A percentile compares a stretch with the other conserved stretches of the same genome.
Conservation (phyloP, 192 early-diverging fungal species). For the Backusella tuberculispora region DNA sequence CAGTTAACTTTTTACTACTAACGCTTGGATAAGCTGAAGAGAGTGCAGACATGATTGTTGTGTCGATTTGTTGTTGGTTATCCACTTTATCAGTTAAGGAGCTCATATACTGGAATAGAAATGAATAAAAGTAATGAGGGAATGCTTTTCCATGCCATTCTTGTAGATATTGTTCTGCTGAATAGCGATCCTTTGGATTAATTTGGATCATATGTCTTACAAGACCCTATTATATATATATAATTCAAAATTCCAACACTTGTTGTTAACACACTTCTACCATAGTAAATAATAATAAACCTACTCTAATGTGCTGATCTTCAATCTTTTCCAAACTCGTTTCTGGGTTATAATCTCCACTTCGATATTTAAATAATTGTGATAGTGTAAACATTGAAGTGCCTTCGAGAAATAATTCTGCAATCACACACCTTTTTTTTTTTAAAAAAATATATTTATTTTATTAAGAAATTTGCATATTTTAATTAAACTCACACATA, state of each 20-base stretch:
- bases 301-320: constrained; percentile 74
- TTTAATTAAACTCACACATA: not conserved
- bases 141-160: constrained; percentile 82
- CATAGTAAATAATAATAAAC: not conserved
- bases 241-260: not conserved
- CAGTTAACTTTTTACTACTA: constrained; percentile 32
- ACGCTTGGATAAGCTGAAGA: constrained; percentile 26
- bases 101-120: constrained; percentile 73
- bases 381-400: constrained; percentile 90
- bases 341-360: constrained; percentile 73
- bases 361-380: constrained; percentile 88
- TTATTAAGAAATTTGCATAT: too few species aligned
- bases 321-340: constrained; percentile 81
- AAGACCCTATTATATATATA: constrained; percentile 44
- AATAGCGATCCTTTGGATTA: constrained; percentile 71
- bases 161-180: constrained; percentile 77
- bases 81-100: constrained; percentile 56
- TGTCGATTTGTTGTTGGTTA: constrained; percentile 14
- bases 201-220: constrained; percentile 89
- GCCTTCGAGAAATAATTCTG: constrained; percentile 94
- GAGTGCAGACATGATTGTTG: constrained; percentile 19
- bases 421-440: constrained; percentile 72
- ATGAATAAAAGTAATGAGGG: constrained; percentile 74
- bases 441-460: not conserved
- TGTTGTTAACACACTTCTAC: not conserved